Conservation (phyloP, 2,329 filamentous ascomycete genomes). For the Cladosporium colombiae region DNA sequence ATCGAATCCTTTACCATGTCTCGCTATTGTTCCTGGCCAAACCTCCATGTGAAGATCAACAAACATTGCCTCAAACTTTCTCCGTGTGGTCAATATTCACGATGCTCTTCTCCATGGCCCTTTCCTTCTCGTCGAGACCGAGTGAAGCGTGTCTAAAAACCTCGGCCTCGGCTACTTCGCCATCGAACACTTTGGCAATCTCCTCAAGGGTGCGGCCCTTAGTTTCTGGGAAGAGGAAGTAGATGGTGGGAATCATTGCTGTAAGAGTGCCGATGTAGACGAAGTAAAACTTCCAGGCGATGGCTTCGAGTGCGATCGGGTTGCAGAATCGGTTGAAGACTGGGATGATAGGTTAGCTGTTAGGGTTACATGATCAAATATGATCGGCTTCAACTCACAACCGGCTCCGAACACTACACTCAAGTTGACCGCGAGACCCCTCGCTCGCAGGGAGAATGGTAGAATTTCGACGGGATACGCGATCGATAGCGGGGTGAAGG, state of each 20-base stretch:
- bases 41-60: neutral
- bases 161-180: conserved; percentile 17
- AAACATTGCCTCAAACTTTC: conserved; percentile 5
- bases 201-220: conserved; percentile 41
- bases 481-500: conserved; percentile 38
- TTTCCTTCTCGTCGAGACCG: neutral
- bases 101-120: neutral
- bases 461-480: conserved; percentile 41
- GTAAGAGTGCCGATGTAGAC: conserved; percentile 42
- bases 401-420: conserved; percentile 17
- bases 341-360: neutral
- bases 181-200: conserved; percentile 47
- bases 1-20: neutral
- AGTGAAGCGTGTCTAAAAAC: conserved; percentile 10
- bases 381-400: neutral
- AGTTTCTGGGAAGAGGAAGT: conserved; percentile 29
- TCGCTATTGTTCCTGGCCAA: neutral
- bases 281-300: conserved; percentile 49
- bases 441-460: conserved; percentile 34
- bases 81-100: conserved; percentile 13
- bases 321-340: conserved; percentile 44
- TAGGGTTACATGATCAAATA: neutral
- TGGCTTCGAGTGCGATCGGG: conserved; percentile 42
- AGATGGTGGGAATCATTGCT: conserved; percentile 28
- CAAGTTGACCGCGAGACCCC: conserved; percentile 30